These are phyloP conservation scores for Dictyostelium intermedium DNA, from an alignment of 78 protist genomes.

Conservation along the genomic window DNA sequence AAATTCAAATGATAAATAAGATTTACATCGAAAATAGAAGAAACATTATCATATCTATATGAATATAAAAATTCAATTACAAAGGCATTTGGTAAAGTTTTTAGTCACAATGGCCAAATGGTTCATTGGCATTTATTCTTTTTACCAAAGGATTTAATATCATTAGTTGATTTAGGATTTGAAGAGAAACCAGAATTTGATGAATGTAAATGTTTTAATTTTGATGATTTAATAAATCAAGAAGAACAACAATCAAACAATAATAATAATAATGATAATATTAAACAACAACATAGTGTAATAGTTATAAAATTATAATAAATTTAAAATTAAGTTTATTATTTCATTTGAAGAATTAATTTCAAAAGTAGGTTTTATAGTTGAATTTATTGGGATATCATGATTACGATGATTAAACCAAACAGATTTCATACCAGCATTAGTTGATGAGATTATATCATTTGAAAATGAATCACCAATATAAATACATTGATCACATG, in stretches of 20 bases:
- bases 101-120: conserved; percentile 7
- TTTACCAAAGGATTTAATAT: neutral
- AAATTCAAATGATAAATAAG: neutral
- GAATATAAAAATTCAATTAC: neutral
- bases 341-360: neutral
- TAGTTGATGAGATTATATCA: neutral
- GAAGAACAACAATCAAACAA: neutral
- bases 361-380: neutral
- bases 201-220: neutral
- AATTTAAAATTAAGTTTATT: neutral
- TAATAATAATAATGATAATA: no score
- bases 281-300: neutral
- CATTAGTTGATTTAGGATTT: neutral
- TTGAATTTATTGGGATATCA: neutral
- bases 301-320: neutral
- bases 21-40: neutral
- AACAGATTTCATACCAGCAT: neutral
- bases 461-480: neutral
- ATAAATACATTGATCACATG: neutral
- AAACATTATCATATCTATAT: neutral
- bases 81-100: neutral
- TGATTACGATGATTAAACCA: neutral
- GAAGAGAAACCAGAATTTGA: conserved; percentile 53
- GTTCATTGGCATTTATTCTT: conserved; percentile 40
- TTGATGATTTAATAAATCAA: neutral